These are phyloP conservation scores for Botrytis byssoidea DNA, from an alignment of 2,329 filamentous ascomycete species.

Conservation along the genomic window DNA sequence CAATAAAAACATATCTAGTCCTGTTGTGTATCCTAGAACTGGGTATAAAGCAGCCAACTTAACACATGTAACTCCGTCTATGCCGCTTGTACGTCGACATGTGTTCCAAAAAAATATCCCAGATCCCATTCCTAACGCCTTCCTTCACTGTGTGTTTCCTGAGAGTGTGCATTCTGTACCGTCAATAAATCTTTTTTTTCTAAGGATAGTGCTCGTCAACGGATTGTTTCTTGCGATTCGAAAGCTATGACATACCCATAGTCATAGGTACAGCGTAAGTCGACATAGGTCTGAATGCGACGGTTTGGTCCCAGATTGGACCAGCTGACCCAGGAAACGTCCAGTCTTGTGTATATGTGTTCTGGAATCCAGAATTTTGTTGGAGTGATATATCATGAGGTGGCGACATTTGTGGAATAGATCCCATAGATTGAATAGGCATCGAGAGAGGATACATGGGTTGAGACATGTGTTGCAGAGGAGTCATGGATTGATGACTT, in stretches of 20 bases:
- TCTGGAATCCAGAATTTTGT: background rate
- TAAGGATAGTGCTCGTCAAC: background rate
- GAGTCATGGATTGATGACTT: background rate
- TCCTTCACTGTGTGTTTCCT: background rate
- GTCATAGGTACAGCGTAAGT: constrained; percentile 1
- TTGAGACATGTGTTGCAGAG: background rate
- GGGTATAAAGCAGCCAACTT: background rate
- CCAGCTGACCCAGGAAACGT: background rate
- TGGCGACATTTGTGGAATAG: background rate
- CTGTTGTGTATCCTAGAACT: constrained; percentile 1
- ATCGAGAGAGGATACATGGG: background rate
- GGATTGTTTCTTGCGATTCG: background rate
- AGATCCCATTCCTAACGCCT: background rate
- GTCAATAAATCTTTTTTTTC: background rate
- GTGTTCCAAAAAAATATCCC: background rate
- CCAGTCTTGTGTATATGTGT: background rate
- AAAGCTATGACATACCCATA: background rate
- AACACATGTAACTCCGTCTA: background rate
- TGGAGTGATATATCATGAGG: background rate
- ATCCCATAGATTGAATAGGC: too few relatives aligned
- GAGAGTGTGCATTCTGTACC: background rate
- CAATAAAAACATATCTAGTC: background rate
- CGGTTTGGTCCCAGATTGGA: background rate
- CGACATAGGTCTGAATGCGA: background rate
- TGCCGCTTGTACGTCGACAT: background rate